These are phyloP conservation scores for Calamus simplicifolius DNA, from an alignment of 176 grass and related monocot genomes.

Conservation along the genomic window DNA sequence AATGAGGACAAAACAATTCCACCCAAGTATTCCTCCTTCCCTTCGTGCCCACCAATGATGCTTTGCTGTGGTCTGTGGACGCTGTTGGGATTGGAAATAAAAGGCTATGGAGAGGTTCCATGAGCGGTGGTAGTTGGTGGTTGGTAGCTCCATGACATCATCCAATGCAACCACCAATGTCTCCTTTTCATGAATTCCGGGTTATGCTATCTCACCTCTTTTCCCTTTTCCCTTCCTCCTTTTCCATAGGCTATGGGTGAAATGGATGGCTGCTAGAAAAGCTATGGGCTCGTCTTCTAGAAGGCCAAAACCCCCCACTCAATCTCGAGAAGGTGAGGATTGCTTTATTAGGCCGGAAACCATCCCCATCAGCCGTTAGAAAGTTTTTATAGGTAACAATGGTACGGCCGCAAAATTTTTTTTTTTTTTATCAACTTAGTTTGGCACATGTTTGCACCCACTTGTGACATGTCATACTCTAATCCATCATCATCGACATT, in stretches of 20 bases:
- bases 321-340: background rate
- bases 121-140: conserved; percentile 43
- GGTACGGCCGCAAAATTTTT: too few species aligned
- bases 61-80: conserved; percentile 10
- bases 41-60: conserved; percentile 10
- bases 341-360: conserved; percentile 11
- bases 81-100: conserved; percentile 14
- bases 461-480: too few species aligned
- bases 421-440: too few species aligned
- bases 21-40: conserved; percentile 19
- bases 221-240: conserved; percentile 11
- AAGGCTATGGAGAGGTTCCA: conserved; percentile 10
- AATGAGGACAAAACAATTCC: conserved; percentile 23
- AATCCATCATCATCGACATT: too few species aligned
- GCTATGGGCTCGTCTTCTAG: conserved; percentile 40
- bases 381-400: too few species aligned
- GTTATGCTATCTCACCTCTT: conserved; percentile 18
- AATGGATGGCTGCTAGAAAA: conserved; percentile 19
- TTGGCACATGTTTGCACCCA: too few species aligned
- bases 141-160: conserved; percentile 56
- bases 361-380: background rate
- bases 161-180: conserved; percentile 16
- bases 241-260: conserved; percentile 19
- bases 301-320: conserved; percentile 25
- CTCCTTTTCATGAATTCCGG: conserved; percentile 8